Evolutionary conservation across 495 filamentous ascomycete genomes (phyloP).

Genomic region (Aspergillus carlsbadensis): DNA sequence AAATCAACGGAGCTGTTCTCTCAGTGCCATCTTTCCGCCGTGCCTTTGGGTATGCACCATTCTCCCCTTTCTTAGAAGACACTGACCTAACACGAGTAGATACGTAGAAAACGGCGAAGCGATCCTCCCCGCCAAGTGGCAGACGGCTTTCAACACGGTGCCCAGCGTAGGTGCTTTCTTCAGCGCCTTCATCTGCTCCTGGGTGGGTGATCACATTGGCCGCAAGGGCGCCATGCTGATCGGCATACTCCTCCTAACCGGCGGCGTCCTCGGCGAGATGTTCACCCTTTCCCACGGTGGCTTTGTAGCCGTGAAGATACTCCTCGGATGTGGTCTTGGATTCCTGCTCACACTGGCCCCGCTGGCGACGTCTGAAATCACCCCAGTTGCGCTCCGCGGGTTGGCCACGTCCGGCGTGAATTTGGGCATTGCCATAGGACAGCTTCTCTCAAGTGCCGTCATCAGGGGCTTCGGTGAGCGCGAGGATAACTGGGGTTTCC

Average conservation of each 20-base stretch:
- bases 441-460: neutral
- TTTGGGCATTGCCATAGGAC: neutral
- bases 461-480: neutral
- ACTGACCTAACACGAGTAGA: too few species aligned
- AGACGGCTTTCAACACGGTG: neutral
- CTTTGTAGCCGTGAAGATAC: neutral
- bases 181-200: neutral
- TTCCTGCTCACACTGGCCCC: neutral
- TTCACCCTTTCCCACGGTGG: neutral
- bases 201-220: neutral
- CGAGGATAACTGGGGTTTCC: neutral
- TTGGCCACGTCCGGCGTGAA: neutral
- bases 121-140: neutral
- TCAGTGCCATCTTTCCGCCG: neutral
- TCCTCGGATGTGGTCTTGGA: neutral
- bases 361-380: neutral
- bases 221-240: neutral
- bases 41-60: neutral
- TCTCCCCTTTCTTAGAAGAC: too few species aligned
- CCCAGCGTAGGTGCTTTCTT: neutral
- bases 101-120: neutral
- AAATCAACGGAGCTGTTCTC: conserved; percentile 32
- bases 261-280: neutral
- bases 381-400: neutral
- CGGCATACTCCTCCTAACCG: neutral